Evolutionary conservation across 352 stramenopile genomes (phyloP).

Genomic region (Plasmopara halstedii): DNA sequence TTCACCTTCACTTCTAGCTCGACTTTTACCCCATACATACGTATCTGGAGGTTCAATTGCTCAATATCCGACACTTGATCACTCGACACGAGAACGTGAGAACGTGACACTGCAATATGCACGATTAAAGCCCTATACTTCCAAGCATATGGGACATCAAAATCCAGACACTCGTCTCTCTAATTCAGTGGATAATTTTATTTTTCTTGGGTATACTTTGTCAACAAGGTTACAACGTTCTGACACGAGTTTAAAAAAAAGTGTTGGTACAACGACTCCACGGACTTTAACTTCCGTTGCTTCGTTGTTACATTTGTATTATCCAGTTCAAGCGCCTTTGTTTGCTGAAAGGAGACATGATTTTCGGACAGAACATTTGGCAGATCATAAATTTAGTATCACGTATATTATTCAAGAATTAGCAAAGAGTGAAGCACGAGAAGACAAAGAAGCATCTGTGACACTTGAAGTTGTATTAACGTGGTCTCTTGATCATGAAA

Average conservation of each 20-base stretch:
- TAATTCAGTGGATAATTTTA: slow-evolving; percentile 34
- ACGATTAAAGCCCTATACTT: slow-evolving; percentile 29
- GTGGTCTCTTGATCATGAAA: slow-evolving; percentile 26
- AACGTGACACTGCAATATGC: slow-evolving; percentile 49
- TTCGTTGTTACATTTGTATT: slow-evolving; percentile 59
- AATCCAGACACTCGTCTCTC: slow-evolving; percentile 1
- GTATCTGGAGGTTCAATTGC: slow-evolving; percentile 30
- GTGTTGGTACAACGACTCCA: slow-evolving; percentile 1
- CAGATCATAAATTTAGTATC: slow-evolving; percentile 41
- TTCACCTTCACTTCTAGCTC: slow-evolving; percentile 27
- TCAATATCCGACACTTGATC: slow-evolving; percentile 42
- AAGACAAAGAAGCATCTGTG: slow-evolving; percentile 18
- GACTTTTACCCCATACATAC: slow-evolving; percentile 38
- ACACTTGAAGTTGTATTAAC: slow-evolving; percentile 59
- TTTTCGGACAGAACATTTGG: slow-evolving; percentile 30
- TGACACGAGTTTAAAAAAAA: slow-evolving; percentile 30
- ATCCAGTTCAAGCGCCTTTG: slow-evolving; percentile 28
- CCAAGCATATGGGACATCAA: slow-evolving; percentile 6
- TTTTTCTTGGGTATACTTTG: slow-evolving; percentile 59
- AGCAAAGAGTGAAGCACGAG: not conserved
- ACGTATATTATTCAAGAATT: slow-evolving; percentile 69
- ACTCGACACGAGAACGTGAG: slow-evolving; percentile 59
- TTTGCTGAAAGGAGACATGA: slow-evolving; percentile 30
- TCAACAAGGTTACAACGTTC: slow-evolving; percentile 50
- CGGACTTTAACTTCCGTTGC: slow-evolving; percentile 27